These are phyloP conservation scores for Trametes cubensis DNA, from an alignment of 768 basidiomycete species.

Conservation along the genomic window DNA sequence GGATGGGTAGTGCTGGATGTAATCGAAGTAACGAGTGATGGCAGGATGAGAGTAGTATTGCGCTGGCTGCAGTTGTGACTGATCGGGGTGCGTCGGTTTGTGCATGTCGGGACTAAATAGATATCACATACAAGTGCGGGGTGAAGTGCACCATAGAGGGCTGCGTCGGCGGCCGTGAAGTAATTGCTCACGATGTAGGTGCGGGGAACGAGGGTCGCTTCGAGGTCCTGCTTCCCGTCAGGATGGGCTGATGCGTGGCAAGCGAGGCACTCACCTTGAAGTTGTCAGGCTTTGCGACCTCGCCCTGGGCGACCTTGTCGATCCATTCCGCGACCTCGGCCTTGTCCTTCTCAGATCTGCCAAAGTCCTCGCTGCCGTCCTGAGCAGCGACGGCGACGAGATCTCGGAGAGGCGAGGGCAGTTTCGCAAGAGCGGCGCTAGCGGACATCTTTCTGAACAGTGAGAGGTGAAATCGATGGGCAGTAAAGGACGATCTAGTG, in stretches of 20 bases:
- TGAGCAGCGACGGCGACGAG: slow-evolving; percentile 50
- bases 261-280: slow-evolving; percentile 49
- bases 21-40: slow-evolving; percentile 92
- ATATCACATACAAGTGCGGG: slow-evolving; percentile 65
- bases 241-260: not conserved
- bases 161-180: slow-evolving; percentile 88
- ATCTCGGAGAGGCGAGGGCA: slow-evolving; percentile 41
- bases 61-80: slow-evolving; percentile 72
- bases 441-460: slow-evolving; percentile 32
- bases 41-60: slow-evolving; percentile 81
- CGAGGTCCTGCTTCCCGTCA: slow-evolving; percentile 57
- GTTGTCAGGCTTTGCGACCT: slow-evolving; percentile 47
- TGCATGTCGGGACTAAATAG: not conserved
- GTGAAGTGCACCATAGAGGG: slow-evolving; percentile 87
- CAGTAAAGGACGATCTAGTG: slow-evolving; percentile 2
- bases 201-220: slow-evolving; percentile 68
- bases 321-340: slow-evolving; percentile 72
- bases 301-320: slow-evolving; percentile 57
- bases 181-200: slow-evolving; percentile 88
- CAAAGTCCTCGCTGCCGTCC: slow-evolving; percentile 47
- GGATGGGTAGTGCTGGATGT: slow-evolving; percentile 75
- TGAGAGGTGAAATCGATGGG: slow-evolving; percentile 15
- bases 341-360: slow-evolving; percentile 62
- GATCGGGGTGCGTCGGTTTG: slow-evolving; percentile 7
- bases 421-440: slow-evolving; percentile 28